Percentiles rank a stretch among this genome's conserved stretches.
phyloP scores from a whole-genome alignment of 306 rosid genomes.

The Vigna hirtella region DNA sequence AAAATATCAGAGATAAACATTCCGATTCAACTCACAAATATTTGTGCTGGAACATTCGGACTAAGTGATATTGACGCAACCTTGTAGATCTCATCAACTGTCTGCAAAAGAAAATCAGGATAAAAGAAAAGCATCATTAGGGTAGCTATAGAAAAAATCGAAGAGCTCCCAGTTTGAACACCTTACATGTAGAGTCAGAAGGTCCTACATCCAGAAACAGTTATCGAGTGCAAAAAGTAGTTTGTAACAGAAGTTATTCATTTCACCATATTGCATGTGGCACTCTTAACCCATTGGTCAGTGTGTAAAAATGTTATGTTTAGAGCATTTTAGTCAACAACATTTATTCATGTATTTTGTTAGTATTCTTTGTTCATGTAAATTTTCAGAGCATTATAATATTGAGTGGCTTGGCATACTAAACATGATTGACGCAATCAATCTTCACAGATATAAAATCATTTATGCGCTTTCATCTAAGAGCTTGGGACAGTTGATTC shows the following conservation, averaged over 20 bases:
- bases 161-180: conserved; percentile 2
- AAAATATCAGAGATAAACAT: conserved; percentile 39
- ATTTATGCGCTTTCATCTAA: background rate
- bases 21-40: conserved; percentile 80
- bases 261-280: conserved; percentile 6
- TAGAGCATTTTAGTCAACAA: background rate
- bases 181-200: conserved; percentile 36
- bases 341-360: background rate
- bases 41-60: conserved; percentile 99
- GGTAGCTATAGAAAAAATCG: conserved; percentile 17
- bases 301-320: conserved; percentile 7
- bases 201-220: conserved; percentile 37
- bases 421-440: background rate
- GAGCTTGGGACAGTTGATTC: background rate
- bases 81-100: conserved; percentile 97
- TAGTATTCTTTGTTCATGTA: conserved; percentile 8
- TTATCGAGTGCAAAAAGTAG: background rate
- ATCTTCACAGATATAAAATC: conserved; percentile 9
- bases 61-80: conserved; percentile 89
- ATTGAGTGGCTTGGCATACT: conserved; percentile 2
- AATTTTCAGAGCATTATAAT: too few species aligned
- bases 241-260: background rate
- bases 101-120: conserved; percentile 64
- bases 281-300: conserved; percentile 8
- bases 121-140: conserved; percentile 39